phyloP scores from a whole-genome alignment of 257 asterid species.

The Knoxia roxburghii region DNA sequence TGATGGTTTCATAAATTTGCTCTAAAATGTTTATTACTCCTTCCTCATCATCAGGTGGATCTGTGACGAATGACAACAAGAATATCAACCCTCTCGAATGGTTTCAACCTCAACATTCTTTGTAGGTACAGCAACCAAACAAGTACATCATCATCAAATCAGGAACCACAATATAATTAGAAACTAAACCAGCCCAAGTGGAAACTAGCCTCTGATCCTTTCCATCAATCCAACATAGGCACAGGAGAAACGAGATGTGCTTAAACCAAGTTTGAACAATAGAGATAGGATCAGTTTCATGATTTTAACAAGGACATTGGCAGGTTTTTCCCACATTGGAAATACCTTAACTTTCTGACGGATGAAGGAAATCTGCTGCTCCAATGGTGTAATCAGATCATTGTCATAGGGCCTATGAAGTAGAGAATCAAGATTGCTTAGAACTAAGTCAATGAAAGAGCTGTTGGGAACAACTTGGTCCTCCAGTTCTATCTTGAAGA shows the following conservation, averaged over 20 bases:
- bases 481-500: conserved; percentile 54
- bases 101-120: background rate
- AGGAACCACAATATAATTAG: no score
- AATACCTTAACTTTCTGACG: background rate
- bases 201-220: background rate
- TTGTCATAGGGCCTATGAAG: no score
- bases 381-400: background rate
- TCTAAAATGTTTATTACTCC: background rate
- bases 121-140: background rate
- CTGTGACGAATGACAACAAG: background rate
- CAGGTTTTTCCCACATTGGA: background rate
- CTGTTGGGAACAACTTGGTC: conserved; percentile 32
- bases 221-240: background rate
- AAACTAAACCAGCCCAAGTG: no score
- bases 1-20: background rate
- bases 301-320: background rate
- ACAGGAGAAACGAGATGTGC: background rate
- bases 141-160: background rate
- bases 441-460: background rate
- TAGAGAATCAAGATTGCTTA: background rate
- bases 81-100: background rate
- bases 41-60: background rate
- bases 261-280: background rate
- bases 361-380: background rate
- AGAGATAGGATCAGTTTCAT: background rate